These are phyloP conservation scores for Rhytidhysteron rufulum DNA, from an alignment of 2,329 filamentous ascomycete genomes.

Conservation along the genomic window DNA sequence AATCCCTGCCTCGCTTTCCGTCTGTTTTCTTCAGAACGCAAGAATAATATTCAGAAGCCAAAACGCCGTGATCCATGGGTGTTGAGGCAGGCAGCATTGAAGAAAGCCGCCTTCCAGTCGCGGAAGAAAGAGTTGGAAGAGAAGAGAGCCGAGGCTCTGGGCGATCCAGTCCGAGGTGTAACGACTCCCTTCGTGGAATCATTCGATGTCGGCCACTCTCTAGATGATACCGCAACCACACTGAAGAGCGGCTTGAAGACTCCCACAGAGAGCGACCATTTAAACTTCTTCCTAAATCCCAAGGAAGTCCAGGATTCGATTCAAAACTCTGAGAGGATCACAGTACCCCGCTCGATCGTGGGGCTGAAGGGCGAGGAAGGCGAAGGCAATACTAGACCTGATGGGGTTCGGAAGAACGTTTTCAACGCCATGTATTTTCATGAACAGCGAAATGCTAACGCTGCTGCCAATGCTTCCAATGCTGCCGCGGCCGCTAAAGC, in stretches of 20 bases:
- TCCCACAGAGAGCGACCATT: slow-evolving; percentile 39
- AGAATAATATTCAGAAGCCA: slow-evolving; percentile 51
- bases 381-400: too few species aligned
- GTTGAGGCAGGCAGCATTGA: slow-evolving; percentile 74
- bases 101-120: slow-evolving; percentile 77
- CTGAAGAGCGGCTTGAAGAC: slow-evolving; percentile 9
- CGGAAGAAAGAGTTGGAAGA: slow-evolving; percentile 67
- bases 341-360: slow-evolving; percentile 47
- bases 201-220: slow-evolving; percentile 58
- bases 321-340: slow-evolving; percentile 64
- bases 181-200: slow-evolving; percentile 80
- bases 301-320: slow-evolving; percentile 65
- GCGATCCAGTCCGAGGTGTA: slow-evolving; percentile 75
- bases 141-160: slow-evolving; percentile 61
- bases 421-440: neutral
- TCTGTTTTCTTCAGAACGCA: slow-evolving; percentile 56
- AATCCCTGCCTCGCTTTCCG: slow-evolving; percentile 54
- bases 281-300: slow-evolving; percentile 74
- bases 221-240: slow-evolving; percentile 15
- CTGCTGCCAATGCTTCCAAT: neutral
- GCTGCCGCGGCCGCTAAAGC: neutral
- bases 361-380: slow-evolving; percentile 5
- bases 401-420: too few species aligned
- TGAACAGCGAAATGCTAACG: neutral
- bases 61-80: slow-evolving; percentile 77